These are phyloP conservation scores for Tolypocladium amazonense DNA, from an alignment of 2,329 filamentous ascomycete species.

Conservation along the genomic window DNA sequence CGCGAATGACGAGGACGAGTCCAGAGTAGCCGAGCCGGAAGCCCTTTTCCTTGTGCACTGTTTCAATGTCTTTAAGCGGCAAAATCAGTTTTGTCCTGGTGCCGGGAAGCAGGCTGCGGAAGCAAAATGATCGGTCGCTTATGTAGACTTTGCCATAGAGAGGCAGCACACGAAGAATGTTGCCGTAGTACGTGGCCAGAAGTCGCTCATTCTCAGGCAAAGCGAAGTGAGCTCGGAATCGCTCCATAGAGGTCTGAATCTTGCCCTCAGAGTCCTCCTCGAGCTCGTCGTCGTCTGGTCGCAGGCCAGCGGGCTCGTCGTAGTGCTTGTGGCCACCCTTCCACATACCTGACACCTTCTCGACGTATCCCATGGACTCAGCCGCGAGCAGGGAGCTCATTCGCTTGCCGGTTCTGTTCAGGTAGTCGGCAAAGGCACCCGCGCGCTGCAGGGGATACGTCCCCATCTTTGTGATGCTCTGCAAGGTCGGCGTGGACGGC, in stretches of 20 bases:
- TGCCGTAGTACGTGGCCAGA: conserved; percentile 84
- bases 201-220: conserved; percentile 76
- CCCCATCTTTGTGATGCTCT: conserved; percentile 49
- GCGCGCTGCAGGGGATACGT: conserved; percentile 75
- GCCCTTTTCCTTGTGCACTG: conserved; percentile 87
- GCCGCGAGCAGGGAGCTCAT: conserved; percentile 77
- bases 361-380: conserved; percentile 92
- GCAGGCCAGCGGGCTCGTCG: conserved; percentile 45
- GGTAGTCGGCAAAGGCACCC: conserved; percentile 70
- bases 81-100: conserved; percentile 88
- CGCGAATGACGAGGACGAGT: conserved; percentile 83
- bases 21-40: conserved; percentile 88
- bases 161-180: conserved; percentile 78
- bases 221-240: conserved; percentile 84
- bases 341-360: conserved; percentile 97
- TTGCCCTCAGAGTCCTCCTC: conserved; percentile 54
- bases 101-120: conserved; percentile 79
- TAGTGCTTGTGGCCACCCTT: conserved; percentile 87
- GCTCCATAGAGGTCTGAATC: conserved; percentile 57
- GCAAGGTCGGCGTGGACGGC: conserved; percentile 30
- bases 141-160: conserved; percentile 96
- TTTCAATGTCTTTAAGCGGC: conserved; percentile 84
- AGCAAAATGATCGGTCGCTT: conserved; percentile 79
- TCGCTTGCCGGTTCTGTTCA: conserved; percentile 66
- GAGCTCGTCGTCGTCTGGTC: conserved; percentile 43